Evolutionary conservation across 2,329 filamentous ascomycete species (phyloP).

Genomic region (Biscogniauxia mediterranea): DNA sequence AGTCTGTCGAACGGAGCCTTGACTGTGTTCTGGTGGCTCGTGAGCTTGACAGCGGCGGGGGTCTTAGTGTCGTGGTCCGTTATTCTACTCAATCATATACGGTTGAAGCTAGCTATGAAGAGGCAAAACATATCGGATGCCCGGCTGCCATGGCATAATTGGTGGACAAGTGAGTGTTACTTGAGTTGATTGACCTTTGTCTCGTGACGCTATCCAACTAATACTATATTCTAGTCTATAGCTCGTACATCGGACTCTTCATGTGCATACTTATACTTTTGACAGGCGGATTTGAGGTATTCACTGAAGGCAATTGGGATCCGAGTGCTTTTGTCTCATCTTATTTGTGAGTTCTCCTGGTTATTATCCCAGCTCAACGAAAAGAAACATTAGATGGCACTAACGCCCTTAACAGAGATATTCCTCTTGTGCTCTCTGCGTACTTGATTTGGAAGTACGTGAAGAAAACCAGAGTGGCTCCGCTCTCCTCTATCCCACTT

Average conservation of each 20-base stretch:
- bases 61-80: constrained; percentile 63
- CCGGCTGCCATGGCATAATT: constrained; percentile 61
- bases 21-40: constrained; percentile 65
- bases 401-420: constrained; percentile 44
- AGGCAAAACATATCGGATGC: constrained; percentile 50
- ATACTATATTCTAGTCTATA: constrained; percentile 45
- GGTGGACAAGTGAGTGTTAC: constrained; percentile 54
- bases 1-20: constrained; percentile 55
- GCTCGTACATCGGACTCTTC: constrained; percentile 58
- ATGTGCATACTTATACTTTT: constrained; percentile 65
- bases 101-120: constrained; percentile 53
- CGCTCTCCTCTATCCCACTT: constrained; percentile 51
- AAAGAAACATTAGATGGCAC: background rate
- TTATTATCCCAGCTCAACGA: background rate
- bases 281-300: constrained; percentile 66
- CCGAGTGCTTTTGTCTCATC: constrained; percentile 57
- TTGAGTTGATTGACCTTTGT: background rate
- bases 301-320: constrained; percentile 59
- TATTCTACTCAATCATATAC: constrained; percentile 59
- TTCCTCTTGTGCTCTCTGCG: constrained; percentile 55
- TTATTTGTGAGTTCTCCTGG: constrained; percentile 51
- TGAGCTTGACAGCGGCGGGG: constrained; percentile 59
- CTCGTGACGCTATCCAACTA: background rate
- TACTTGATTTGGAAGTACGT: constrained; percentile 65
- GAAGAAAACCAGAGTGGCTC: constrained; percentile 58